Evolutionary conservation across 352 stramenopile genomes (phyloP), one percentile per base, ranked within the genome.

Genomic region (Globisporangium iwayamae): DNA sequence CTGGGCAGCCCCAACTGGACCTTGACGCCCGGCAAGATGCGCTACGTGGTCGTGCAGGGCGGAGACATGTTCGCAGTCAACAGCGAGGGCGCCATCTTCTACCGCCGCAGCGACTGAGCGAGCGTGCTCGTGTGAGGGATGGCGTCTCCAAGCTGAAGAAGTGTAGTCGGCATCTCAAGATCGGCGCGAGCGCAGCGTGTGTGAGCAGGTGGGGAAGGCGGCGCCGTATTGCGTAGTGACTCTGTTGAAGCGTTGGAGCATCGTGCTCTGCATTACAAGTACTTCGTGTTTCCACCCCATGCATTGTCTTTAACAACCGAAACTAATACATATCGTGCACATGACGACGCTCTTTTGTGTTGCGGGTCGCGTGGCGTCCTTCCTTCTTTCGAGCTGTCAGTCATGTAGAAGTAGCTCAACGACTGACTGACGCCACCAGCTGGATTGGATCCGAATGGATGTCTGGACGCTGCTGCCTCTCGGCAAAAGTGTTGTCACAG

Each of bases 1-100:
- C 20, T 52, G 9, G 16, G 25, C n/a, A 52, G 9, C 11, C 67
- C 63, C 34, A 53, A 52, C 46, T 73, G 67, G 67, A 18, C 43
- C 18, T 1, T 14, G n/a, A 41, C 43, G 34, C 22, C 43, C 39
- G 63, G 56, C 57, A 62, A 54, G n/a, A 55, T 63, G 53, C 10
- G 25, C 14, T 61, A 30, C 5, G 46, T 65, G 18, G 47, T 65
- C 13, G 47, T 54, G 32, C 16, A 68, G 18, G 66, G 25, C 18
- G 61, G 61, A 28, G 66, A 68, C 61, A 34, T 71, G 25, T 71
- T 65, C 39, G 56, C 36, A 16, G 34, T 47, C 10, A 30, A 52
- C 48, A 10, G 52, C 4, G 20, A 39, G 1, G 53, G 64, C 50
- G 36, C 39, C 39, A 45, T 69, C 47, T 57, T 63, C 39, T 62